These are phyloP conservation scores for Pseudozyma hubeiensis DNA, from an alignment of 1,284 basidiomycete genomes.

Conservation along the genomic window DNA sequence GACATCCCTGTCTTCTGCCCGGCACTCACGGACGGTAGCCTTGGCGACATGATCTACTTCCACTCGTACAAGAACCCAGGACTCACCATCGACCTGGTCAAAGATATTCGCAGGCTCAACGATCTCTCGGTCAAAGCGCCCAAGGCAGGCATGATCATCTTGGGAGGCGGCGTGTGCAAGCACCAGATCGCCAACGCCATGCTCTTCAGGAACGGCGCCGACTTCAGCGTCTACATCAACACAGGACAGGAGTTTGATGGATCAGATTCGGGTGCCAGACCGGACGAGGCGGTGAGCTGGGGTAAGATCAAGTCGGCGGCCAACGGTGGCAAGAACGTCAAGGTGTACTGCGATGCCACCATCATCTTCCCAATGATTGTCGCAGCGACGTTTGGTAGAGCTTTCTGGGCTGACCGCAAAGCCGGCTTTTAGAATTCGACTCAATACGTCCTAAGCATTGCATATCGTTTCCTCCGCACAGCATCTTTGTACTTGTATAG, in stretches of 20 bases:
- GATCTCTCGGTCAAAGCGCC: slow-evolving; percentile 87
- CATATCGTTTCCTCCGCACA: background rate
- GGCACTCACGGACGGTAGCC: slow-evolving; percentile 94
- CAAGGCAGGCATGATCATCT: slow-evolving; percentile 97
- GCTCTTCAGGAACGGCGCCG: slow-evolving; percentile 97
- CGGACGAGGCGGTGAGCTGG: slow-evolving; percentile 99
- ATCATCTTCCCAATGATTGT: slow-evolving; percentile 90
- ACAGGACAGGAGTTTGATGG: slow-evolving; percentile 99
- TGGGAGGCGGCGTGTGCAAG: slow-evolving; percentile 98
- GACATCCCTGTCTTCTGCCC: slow-evolving; percentile 99
- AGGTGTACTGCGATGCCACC: slow-evolving; percentile 83
- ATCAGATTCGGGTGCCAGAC: slow-evolving; percentile 94
- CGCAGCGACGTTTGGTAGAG: slow-evolving; percentile 80
- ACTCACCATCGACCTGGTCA: slow-evolving; percentile 90
- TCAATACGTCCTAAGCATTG: background rate
- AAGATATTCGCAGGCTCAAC: slow-evolving; percentile 91
- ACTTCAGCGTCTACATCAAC: slow-evolving; percentile 97
- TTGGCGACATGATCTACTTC: slow-evolving; percentile 99
- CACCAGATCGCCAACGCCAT: slow-evolving; percentile 99
- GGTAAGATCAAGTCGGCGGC: slow-evolving; percentile 86
- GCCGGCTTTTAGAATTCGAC: slow-evolving; percentile 1
- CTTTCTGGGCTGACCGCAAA: slow-evolving; percentile 30
- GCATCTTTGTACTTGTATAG: slow-evolving; percentile 30
- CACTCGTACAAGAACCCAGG: slow-evolving; percentile 84
- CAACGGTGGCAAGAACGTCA: slow-evolving; percentile 84